A percentile compares a stretch with the other conserved stretches of the same genome.
Conservation (phyloP, 2,329 filamentous ascomycete species). For the Aureobasidium namibiae region DNA sequence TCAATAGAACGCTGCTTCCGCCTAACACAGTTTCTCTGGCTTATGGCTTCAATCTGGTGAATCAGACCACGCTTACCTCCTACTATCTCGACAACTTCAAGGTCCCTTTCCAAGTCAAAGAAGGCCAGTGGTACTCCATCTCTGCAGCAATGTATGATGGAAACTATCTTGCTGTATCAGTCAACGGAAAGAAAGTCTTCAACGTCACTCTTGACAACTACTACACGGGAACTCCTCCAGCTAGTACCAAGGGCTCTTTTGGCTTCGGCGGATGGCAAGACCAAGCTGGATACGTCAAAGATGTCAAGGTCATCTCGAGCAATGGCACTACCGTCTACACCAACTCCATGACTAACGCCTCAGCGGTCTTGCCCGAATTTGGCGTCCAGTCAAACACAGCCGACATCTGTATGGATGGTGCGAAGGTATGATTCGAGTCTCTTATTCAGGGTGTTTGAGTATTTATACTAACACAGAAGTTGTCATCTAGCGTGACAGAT, state of each 20-base stretch:
- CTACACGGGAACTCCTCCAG: neutral
- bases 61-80: conserved; percentile 28
- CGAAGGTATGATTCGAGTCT: too few relatives aligned
- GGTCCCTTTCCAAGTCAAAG: conserved; percentile 22
- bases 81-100: conserved; percentile 23
- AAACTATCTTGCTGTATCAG: conserved; percentile 25
- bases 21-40: conserved; percentile 29
- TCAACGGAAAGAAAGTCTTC: conserved; percentile 18
- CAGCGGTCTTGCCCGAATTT: conserved; percentile 30
- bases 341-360: conserved; percentile 21
- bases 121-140: conserved; percentile 32
- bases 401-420: conserved; percentile 35
- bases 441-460: too few relatives aligned
- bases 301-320: conserved; percentile 25
- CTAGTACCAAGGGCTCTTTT: conserved; percentile 25
- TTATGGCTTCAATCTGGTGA: conserved; percentile 29
- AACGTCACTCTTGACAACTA: conserved; percentile 18
- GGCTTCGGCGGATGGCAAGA: conserved; percentile 37
- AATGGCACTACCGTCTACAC: conserved; percentile 28
- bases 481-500: conserved; percentile 35
- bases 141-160: conserved; percentile 25
- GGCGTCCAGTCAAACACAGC: conserved; percentile 26
- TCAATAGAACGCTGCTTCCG: conserved; percentile 27
- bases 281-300: conserved; percentile 29
- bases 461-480: too few relatives aligned